These are phyloP conservation scores for Urostyla sp. DNA, from an alignment of 73 alveolate genomes.

Conservation along the genomic window DNA sequence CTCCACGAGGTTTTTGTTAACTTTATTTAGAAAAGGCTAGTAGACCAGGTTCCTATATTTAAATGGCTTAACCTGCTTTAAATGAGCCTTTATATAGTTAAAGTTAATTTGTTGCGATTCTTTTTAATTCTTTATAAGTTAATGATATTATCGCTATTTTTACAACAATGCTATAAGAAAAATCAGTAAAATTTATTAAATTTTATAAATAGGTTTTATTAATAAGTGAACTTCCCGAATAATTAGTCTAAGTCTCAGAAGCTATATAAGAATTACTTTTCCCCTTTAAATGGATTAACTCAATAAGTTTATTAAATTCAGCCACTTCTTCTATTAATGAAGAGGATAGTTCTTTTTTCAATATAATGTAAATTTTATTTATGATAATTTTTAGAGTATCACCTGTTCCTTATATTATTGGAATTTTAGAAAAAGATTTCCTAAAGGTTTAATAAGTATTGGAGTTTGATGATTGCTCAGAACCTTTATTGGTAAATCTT, in stretches of 20 bases:
- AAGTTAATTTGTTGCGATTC: conserved; percentile 7
- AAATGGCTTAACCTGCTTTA: conserved; percentile 27
- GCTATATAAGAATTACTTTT: neutral
- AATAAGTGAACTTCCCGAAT: conserved; percentile 3
- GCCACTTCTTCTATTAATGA: neutral
- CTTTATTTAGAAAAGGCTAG: conserved; percentile 14
- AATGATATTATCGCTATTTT: conserved; percentile 10
- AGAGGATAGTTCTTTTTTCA: neutral
- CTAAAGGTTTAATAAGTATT: conserved; percentile 3
- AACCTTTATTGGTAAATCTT: conserved; percentile 11
- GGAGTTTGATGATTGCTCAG: conserved; percentile 35
- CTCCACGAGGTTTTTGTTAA: conserved; percentile 42
- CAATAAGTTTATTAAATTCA: neutral
- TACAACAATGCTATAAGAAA: conserved; percentile 37
- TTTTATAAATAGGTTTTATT: neutral
- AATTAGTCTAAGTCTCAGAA: neutral
- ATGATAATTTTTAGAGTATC: neutral
- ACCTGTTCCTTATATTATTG: conserved; percentile 30
- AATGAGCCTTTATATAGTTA: conserved; percentile 37
- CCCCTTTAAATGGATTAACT: conserved; percentile 33
- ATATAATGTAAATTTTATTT: too few relatives aligned
- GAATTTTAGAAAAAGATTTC: conserved; percentile 30
- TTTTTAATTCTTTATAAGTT: conserved; percentile 1
- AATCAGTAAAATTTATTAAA: conserved; percentile 15
- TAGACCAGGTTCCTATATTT: neutral